Percentiles rank a stretch among this genome's conserved stretches.
Conservation (phyloP, 352 stramenopile genomes). For the Globisporangium paddicum region DNA sequence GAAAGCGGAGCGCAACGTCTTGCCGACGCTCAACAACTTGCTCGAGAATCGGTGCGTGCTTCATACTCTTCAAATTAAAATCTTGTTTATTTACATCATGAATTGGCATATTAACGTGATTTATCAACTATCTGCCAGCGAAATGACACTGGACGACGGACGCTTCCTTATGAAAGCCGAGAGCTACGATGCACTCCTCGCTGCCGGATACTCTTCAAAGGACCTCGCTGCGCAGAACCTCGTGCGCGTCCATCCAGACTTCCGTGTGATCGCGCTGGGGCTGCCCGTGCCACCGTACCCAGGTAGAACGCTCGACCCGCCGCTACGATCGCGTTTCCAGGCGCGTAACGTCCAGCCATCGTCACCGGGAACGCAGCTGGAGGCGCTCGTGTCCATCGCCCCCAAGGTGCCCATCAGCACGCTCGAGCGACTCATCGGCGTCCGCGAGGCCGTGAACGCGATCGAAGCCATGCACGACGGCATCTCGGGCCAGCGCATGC, state of each 20-base stretch:
- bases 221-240: slow-evolving; percentile 59
- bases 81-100: too few species aligned
- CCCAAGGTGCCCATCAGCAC: slow-evolving; percentile 43
- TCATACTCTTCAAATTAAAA: not conserved
- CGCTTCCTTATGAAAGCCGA: slow-evolving; percentile 89
- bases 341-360: slow-evolving; percentile 61
- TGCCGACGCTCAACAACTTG: slow-evolving; percentile 97
- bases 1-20: slow-evolving; percentile 94
- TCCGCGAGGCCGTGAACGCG: slow-evolving; percentile 65
- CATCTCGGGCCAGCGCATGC: slow-evolving; percentile 44
- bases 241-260: slow-evolving; percentile 87
- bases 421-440: slow-evolving; percentile 64
- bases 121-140: slow-evolving; percentile 21
- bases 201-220: slow-evolving; percentile 40
- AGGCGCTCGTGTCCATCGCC: slow-evolving; percentile 39
- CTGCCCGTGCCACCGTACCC: slow-evolving; percentile 85
- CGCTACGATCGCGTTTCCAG: slow-evolving; percentile 84
- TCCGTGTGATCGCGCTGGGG: slow-evolving; percentile 91
- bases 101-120: not conserved
- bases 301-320: slow-evolving; percentile 80
- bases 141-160: slow-evolving; percentile 94
- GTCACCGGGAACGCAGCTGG: slow-evolving; percentile 59
- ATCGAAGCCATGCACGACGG: slow-evolving; percentile 57
- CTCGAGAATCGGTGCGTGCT: slow-evolving; percentile 87
- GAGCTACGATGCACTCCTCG: slow-evolving; percentile 65